phyloP scores from a whole-genome alignment of 73 alveolate genomes.

The Tetrahymena malaccensis region DNA sequence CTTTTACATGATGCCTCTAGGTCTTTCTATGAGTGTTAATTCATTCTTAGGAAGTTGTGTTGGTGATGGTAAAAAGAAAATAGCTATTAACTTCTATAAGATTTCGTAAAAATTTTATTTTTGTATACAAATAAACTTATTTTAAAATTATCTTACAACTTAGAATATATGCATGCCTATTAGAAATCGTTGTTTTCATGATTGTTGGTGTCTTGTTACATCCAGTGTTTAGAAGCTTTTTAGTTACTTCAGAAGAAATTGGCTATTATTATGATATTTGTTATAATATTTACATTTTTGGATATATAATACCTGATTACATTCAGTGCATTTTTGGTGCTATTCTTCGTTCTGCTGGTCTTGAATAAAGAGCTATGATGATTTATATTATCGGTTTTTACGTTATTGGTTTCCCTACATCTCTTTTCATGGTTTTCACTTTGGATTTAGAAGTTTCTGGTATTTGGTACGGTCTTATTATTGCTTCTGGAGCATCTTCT shows the following conservation, averaged over 20 bases:
- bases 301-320: not conserved
- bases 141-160: not conserved
- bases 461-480: not conserved
- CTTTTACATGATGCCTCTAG: not conserved
- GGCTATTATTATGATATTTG: not conserved
- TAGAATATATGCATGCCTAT: not conserved
- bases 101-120: not conserved
- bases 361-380: not conserved
- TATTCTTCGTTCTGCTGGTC: not conserved
- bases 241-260: not conserved
- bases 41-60: not conserved
- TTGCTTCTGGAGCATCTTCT: not conserved
- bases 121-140: not conserved
- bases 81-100: not conserved
- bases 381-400: not conserved
- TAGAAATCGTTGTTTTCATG: not conserved
- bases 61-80: not conserved
- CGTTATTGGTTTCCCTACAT: not conserved
- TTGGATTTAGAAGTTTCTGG: not conserved
- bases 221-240: not conserved
- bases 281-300: not conserved
- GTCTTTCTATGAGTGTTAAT: not conserved
- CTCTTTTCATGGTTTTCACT: not conserved
- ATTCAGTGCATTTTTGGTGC: not conserved
- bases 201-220: not conserved